These are phyloP conservation scores for Coccomyxa sp. DNA, from an alignment of 139 green algal species.

Conservation along the genomic window DNA sequence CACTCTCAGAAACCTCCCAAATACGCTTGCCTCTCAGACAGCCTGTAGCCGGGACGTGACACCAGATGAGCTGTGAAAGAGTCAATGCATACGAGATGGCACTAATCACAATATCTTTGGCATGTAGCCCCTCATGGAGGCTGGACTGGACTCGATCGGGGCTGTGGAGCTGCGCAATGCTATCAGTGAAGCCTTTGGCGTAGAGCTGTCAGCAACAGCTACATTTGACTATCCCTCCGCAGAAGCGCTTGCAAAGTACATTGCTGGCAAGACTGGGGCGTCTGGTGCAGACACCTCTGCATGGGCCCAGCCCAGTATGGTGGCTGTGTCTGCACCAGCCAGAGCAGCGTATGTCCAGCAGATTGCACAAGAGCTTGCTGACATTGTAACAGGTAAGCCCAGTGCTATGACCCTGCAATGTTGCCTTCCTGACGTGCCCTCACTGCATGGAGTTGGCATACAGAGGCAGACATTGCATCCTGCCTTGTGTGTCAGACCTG, in stretches of 20 bases:
- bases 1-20: no score
- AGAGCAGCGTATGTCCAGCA: background rate
- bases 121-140: conserved; percentile 22
- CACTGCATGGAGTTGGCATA: no score
- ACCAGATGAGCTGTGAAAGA: no score
- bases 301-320: no score
- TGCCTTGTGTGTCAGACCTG: no score
- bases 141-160: conserved; percentile 34
- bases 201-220: conserved; percentile 42
- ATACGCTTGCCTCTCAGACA: no score
- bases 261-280: background rate
- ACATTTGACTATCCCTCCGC: conserved; percentile 34
- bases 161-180: conserved; percentile 36
- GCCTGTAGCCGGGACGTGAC: no score
- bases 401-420: no score
- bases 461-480: no score
- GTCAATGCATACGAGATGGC: no score
- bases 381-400: no score
- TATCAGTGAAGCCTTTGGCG: conserved; percentile 23
- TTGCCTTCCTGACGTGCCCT: no score
- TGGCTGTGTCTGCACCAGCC: background rate
- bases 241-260: background rate
- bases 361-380: background rate
- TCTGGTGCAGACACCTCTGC: background rate
- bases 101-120: background rate